Base-by-base conservation (phyloP, 768 basidiomycete species). In the Amyloporia xantha region DNA sequence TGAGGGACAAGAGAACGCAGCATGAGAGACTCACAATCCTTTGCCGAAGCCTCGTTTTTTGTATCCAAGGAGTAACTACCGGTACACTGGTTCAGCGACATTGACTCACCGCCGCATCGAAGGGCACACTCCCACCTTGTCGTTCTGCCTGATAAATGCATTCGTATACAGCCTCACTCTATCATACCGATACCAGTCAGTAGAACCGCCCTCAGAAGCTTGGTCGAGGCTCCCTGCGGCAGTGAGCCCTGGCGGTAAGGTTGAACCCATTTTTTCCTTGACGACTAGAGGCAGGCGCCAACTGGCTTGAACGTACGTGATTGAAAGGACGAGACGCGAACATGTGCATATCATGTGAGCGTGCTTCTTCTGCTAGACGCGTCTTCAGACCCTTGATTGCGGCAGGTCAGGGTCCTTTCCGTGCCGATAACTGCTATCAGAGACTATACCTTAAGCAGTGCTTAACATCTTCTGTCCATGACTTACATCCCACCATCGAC, bases 21-120 rank as follows among this genome's bases (percentile, higher is more conserved):
- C 13, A 15, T 15, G 10, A 59, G 41, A 4, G 30, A 54, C 76
- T 48, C 54, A 86, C 86, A 78, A 70, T 52, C 76, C 72, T 30
- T 67, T 67, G 21, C 87, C 88, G 60, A 88, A 81, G 1, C 88
- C 88, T 21, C 88, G 74, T 62, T 90, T 90, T 66, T 91, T 91
- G 57, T 76, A 77, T 3, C 88, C 88, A 7, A 91, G 73, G 13
- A 91, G 66, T 12, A 91, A 65, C 81, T 87, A 75, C n/a, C n/a
- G n/a, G n/a, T n/a, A n/a, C n/a, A n/a, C n/a, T n/a, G n/a, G n/a
- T n/a, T n/a, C n/a, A n/a, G n/a, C n/a, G n/a, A n/a, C n/a, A n/a
- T n/a, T n/a, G n/a, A n/a, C n/a, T n/a, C n/a, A n/a, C n/a, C n/a
- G n/a, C n/a, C n/a, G n/a, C n/a, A n/a, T n/a, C n/a, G n/a, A n/a